Evolutionary conservation across 2,329 filamentous ascomycete genomes (phyloP), one percentile per base, ranked within the genome.

Genomic region (Ophiostoma piceae): DNA sequence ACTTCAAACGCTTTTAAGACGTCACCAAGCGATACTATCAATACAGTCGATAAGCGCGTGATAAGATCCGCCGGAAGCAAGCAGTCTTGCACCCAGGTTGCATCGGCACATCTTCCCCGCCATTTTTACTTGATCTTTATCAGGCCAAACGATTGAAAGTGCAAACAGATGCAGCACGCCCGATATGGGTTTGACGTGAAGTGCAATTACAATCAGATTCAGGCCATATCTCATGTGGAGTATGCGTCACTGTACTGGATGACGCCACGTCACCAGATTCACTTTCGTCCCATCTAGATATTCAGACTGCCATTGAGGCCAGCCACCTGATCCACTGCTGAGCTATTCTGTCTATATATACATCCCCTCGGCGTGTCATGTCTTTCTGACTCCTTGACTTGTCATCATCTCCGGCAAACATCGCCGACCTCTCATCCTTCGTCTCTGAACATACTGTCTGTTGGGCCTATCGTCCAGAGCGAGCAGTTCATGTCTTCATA

Each of bases 61-160:
- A 57, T 57, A 57, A 57, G 51, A 57, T 57, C 22, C 51, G 22
- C 51, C 22, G 51, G 22, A 57, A 57, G 51, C 51, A 26, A 57
- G 9, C 16, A 57, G 51, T 57, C 51, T 57, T 57, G 51, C 51
- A 19, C 43, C 43, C 51, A 57, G 51, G 51, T 57, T 11, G 51
- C 51, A 57, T 57, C 22, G 51, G 51, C 51, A 26, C 51, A 7
- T 57, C n/a, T 57, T 57, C 51, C 22, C 51, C 22, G n/a, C 51
- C 51, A 26, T 57, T 6, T 57, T 2, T 26, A 14, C 22, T 16
- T 12, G 9, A 16, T 26, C 11, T 8, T n/a, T 12, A 9, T 9
- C 39, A 12, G 9, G 11, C 11, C 39, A 41, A 41, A 11, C 7
- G 22, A 16, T 57, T 26, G 8, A 57, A 12, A 14, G 51, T 26